These are phyloP conservation scores for Pulveroboletus sp. DNA, from an alignment of 768 basidiomycete genomes.

Conservation along the genomic window DNA sequence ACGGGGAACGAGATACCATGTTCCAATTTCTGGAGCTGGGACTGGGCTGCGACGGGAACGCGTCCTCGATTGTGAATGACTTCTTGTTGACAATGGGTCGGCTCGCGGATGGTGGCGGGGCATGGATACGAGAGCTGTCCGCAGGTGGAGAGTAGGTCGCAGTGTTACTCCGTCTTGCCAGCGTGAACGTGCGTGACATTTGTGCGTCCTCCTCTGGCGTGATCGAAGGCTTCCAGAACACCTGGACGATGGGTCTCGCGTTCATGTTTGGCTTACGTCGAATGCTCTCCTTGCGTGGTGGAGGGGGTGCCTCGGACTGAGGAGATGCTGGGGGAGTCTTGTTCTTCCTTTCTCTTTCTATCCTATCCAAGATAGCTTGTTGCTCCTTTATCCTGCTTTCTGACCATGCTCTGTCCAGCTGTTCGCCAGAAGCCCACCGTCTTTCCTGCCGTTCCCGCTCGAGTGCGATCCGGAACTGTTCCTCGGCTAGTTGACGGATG, in stretches of 20 bases:
- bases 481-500: conserved; percentile 43
- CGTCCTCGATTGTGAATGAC: conserved; percentile 26
- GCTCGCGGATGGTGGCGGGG: conserved; percentile 27
- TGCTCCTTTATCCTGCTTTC: conserved; percentile 35
- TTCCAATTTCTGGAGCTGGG: conserved; percentile 18
- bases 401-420: conserved; percentile 30
- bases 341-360: conserved; percentile 18
- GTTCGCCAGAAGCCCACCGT: conserved; percentile 41
- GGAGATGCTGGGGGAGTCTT: neutral
- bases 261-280: no score
- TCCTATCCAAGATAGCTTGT: conserved; percentile 40
- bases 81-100: conserved; percentile 29
- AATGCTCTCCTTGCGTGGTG: neutral
- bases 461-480: conserved; percentile 42
- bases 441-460: conserved; percentile 47
- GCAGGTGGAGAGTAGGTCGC: conserved; percentile 15
- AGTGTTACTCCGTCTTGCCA: conserved; percentile 45
- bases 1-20: conserved; percentile 19
- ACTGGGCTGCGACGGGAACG: conserved; percentile 18
- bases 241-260: no score
- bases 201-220: conserved; percentile 42
- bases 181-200: conserved; percentile 37
- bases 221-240: conserved; percentile 30
- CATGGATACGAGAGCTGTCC: conserved; percentile 13
- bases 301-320: conserved; percentile 13